These are phyloP conservation scores for Syzygium jambos DNA, from an alignment of 345 rosid genomes.

Conservation along the genomic window DNA sequence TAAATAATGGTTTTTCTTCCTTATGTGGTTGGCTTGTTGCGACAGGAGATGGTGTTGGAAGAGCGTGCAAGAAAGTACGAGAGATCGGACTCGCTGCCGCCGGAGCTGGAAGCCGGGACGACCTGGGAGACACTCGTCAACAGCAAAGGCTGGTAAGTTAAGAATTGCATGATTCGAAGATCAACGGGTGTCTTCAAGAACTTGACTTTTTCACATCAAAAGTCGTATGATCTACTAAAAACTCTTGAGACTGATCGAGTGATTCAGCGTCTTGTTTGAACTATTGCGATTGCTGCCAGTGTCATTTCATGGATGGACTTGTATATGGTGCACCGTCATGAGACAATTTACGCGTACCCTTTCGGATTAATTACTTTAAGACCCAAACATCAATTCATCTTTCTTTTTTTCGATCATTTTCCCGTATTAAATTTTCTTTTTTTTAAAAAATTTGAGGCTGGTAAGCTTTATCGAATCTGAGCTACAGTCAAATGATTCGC, in stretches of 20 bases:
- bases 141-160: conserved; percentile 45
- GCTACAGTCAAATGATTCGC: background rate
- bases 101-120: conserved; percentile 12
- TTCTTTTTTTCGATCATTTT: background rate
- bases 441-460: background rate
- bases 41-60: background rate
- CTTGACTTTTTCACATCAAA: no score
- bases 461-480: background rate
- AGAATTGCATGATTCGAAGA: no score
- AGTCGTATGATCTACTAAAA: background rate
- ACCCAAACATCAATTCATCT: background rate
- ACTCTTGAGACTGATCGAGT: background rate
- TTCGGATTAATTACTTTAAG: background rate
- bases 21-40: background rate
- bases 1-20: background rate
- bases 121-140: conserved; percentile 19
- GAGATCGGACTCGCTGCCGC: conserved; percentile 33
- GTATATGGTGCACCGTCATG: background rate
- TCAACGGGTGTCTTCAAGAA: background rate
- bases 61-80: background rate
- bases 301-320: background rate
- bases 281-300: background rate
- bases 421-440: no score
- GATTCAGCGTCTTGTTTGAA: background rate
- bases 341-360: background rate